Percentiles rank a stretch among this genome's conserved stretches.
Conservation (phyloP, 208 protist genomes). For the Crithidia sp. region DNA sequence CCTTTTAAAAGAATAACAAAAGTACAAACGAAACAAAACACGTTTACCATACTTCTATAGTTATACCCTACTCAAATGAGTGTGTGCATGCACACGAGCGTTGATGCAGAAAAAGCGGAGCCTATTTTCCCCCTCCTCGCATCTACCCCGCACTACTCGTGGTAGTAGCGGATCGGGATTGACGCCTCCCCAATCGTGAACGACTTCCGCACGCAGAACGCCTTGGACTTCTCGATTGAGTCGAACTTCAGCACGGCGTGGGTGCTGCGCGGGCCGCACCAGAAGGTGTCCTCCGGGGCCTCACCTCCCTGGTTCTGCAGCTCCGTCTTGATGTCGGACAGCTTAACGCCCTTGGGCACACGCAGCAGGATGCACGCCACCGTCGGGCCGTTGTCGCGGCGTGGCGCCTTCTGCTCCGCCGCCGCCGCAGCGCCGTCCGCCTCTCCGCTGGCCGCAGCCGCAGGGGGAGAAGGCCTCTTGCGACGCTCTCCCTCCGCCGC, state of each 20-base stretch:
- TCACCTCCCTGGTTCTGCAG: constrained; percentile 23
- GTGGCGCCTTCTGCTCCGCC: constrained; percentile 9
- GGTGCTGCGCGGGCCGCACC: constrained; percentile 60
- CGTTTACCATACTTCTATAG: constrained; percentile 13
- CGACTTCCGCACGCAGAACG: constrained; percentile 21
- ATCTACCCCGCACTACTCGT: constrained; percentile 7
- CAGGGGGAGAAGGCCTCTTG: background rate
- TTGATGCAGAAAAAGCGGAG: no score
- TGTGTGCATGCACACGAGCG: no score
- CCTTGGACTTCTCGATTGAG: constrained; percentile 29
- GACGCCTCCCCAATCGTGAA: constrained; percentile 41
- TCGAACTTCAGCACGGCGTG: constrained; percentile 67
- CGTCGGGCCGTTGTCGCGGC: constrained; percentile 30
- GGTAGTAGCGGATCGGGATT: constrained; percentile 26
- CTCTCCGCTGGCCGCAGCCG: constrained; percentile 7
- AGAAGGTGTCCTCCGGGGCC: constrained; percentile 60
- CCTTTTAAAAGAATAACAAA: no score
- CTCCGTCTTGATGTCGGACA: constrained; percentile 66
- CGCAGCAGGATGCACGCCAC: constrained; percentile 47
- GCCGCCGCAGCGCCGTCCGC: constrained; percentile 3
- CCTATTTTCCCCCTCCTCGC: no score
- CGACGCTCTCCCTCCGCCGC: constrained; percentile 6
- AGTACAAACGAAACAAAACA: no score
- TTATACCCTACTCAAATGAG: no score
- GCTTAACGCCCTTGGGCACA: constrained; percentile 68